Base-by-base conservation (phyloP, 1,139 yeast species). In the Geotrichum cucujoidarum region DNA sequence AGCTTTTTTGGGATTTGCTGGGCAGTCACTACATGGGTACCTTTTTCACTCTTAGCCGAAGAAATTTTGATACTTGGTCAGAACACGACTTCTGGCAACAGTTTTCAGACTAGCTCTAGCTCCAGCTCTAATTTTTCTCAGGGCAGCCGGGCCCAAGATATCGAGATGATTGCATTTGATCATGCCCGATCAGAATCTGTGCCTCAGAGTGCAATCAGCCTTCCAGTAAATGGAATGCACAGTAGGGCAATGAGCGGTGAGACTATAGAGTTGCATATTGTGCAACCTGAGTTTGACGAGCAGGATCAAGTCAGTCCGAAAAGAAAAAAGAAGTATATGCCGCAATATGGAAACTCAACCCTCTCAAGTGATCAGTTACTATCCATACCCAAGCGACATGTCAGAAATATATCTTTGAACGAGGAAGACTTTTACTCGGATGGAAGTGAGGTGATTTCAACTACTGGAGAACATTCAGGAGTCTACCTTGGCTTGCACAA, bases 21-120 rank as follows among this genome's bases (percentile, higher is more conserved):
- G 73, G 72, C 73, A 0, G 54, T 67, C 25, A 63, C 70, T 1
- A 59, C 69, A 2, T 70, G 74, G 74, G 72, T 70, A 0, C 73
- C 74, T 13, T 70, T 63, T 53, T 62, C 72, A 1, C 53, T 70
- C 14, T 59, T 70, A n/a, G 71, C 70, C 1, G 68, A 67, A 49
- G 70, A 69, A 34, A 66, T 70, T 30, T 63, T 64, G 32, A 14
- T 27, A 29, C 20, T 49, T 21, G 49, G 45, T 11, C 46, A 41
- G 21, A 37, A 22, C 3, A 8, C 24, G 10, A 29, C 42, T 6
- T 3, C 16, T 10, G 30, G 14, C 10, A 21, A 25, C n/a, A 40
- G 45, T 14, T 31, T 33, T 18, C 27, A 6, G 10, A 24, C 6
- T 24, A 6, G 8, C 6, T 38, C 40, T 29, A 49, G 39, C n/a